Percentiles rank a stretch among this genome's conserved stretches.
These are phyloP conservation scores for Aspergillus kassunensis DNA, from an alignment of 495 filamentous ascomycete genomes.

Conservation along the genomic window DNA sequence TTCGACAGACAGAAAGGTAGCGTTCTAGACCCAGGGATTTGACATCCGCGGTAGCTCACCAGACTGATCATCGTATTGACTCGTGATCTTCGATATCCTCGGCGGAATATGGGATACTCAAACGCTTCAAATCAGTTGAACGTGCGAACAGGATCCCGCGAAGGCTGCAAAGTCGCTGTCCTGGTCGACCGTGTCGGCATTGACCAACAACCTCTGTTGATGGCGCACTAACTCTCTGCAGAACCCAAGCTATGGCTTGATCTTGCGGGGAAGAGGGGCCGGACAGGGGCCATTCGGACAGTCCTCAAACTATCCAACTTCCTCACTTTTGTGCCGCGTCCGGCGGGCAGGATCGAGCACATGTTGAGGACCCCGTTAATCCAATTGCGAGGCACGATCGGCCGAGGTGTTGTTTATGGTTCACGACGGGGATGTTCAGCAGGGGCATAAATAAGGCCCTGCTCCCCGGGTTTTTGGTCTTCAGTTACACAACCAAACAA, in stretches of 20 bases:
- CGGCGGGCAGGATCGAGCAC: neutral
- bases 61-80: neutral
- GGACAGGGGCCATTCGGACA: neutral
- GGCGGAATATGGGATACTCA: neutral
- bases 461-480: neutral
- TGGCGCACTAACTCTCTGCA: conserved; percentile 1
- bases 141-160: too few species aligned
- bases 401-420: neutral
- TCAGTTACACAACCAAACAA: neutral
- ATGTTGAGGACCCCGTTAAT: neutral
- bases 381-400: neutral
- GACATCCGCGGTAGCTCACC: neutral
- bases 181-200: neutral
- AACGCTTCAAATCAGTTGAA: too few species aligned
- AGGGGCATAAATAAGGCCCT: conserved; percentile 1
- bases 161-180: neutral
- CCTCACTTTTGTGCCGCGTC: neutral
- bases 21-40: neutral
- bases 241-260: conserved; percentile 3
- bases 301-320: neutral
- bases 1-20: neutral
- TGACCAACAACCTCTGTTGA: neutral
- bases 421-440: neutral
- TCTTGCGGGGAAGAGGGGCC: conserved; percentile 3
- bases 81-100: neutral